These are phyloP conservation scores for Setaria italica DNA, from an alignment of 202 grass and related monocot genomes.

Conservation along the genomic window DNA sequence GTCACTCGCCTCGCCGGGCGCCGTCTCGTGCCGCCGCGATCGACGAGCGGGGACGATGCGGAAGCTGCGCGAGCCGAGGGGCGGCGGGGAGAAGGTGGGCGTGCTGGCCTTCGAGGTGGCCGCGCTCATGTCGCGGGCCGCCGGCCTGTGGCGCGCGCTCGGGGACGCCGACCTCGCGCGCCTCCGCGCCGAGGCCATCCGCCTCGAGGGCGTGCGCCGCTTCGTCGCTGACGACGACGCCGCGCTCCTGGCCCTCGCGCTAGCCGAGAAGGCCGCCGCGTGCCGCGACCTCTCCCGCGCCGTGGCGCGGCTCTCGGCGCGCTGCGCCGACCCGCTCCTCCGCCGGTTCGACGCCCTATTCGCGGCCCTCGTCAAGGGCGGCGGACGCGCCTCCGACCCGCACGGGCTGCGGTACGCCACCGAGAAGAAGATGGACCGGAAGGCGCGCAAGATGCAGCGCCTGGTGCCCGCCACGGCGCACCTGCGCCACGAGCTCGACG, in stretches of 20 bases:
- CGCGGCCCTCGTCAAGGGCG: constrained; percentile 43
- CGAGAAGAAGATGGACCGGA: constrained; percentile 71
- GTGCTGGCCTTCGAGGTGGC: constrained; percentile 71
- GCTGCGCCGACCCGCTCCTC: constrained; percentile 67
- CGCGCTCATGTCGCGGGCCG: constrained; percentile 60
- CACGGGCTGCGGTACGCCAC: constrained; percentile 58
- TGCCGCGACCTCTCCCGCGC: constrained; percentile 45
- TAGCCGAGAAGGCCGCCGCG: constrained; percentile 55
- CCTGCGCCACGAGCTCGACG: constrained; percentile 74
- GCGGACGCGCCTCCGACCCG: constrained; percentile 38
- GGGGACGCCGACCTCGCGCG: constrained; percentile 41
- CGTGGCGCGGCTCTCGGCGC: constrained; percentile 39
- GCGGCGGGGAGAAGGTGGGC: constrained; percentile 47
- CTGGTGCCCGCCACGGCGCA: constrained; percentile 50
- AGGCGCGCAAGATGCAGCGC: constrained; percentile 83
- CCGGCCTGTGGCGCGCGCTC: constrained; percentile 74
- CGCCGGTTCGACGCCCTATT: constrained; percentile 63
- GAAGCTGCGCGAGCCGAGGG: constrained; percentile 28
- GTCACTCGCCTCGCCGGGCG: too few species aligned
- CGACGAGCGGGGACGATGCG: constrained; percentile 25
- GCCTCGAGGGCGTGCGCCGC: constrained; percentile 66
- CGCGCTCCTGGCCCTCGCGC: constrained; percentile 57
- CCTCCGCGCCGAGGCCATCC: constrained; percentile 44
- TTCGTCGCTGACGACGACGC: constrained; percentile 67
- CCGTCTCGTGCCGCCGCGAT: neutral